phyloP scores from a whole-genome alignment of 2,329 filamentous ascomycete species.

The Gnomoniopsis smithogilvyi region DNA sequence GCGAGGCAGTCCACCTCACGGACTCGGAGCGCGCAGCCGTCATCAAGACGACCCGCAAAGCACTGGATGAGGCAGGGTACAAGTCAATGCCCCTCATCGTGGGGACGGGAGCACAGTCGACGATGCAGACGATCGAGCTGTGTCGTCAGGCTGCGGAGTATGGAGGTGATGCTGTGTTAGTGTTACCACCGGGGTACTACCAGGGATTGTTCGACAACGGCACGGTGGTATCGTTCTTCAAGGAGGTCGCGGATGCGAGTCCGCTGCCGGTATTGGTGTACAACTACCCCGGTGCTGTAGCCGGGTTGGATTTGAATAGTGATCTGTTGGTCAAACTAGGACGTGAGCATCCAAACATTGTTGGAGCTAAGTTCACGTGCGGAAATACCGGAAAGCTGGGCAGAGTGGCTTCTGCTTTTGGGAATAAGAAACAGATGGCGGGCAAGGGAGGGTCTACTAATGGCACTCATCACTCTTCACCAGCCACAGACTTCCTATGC shows the following conservation, averaged over 20 bases:
- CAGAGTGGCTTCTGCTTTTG: slow-evolving; percentile 43
- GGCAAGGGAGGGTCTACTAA: slow-evolving; percentile 16
- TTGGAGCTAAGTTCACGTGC: slow-evolving; percentile 53
- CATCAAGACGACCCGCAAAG: slow-evolving; percentile 51
- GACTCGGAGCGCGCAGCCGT: slow-evolving; percentile 56
- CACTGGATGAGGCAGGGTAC: slow-evolving; percentile 55
- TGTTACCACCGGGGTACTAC: slow-evolving; percentile 68
- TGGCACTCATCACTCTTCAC: background rate
- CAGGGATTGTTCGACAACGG: slow-evolving; percentile 52
- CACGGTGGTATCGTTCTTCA: slow-evolving; percentile 58
- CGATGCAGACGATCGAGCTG: slow-evolving; percentile 61
- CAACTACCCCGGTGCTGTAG: slow-evolving; percentile 52
- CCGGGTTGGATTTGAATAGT: slow-evolving; percentile 49
- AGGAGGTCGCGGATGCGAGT: slow-evolving; percentile 47
- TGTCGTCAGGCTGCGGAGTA: slow-evolving; percentile 59
- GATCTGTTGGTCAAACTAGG: slow-evolving; percentile 46
- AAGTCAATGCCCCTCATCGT: slow-evolving; percentile 60
- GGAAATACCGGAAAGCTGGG: slow-evolving; percentile 59
- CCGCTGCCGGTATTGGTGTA: slow-evolving; percentile 52
- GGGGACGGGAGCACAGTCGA: slow-evolving; percentile 63
- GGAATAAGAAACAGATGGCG: slow-evolving; percentile 18
- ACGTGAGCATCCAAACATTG: slow-evolving; percentile 46
- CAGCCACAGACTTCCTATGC: slow-evolving; percentile 53
- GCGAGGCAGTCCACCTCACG: slow-evolving; percentile 63
- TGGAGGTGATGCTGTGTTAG: slow-evolving; percentile 64